Base-by-base conservation (phyloP, 768 basidiomycete genomes). In the Russula foetens region DNA sequence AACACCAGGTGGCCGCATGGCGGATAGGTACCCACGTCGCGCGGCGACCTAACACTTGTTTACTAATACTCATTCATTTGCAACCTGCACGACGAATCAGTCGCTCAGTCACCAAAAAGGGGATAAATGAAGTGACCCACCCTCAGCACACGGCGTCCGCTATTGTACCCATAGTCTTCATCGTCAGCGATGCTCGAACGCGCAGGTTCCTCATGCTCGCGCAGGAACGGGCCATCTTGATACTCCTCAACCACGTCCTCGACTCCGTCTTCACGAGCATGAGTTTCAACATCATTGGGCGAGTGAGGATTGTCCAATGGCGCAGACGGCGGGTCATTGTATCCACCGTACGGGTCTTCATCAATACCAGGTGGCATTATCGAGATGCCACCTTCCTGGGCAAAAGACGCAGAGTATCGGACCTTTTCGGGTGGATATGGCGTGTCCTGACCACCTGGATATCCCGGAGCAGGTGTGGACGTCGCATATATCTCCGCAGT, bases 101-200 rank as follows among this genome's bases (percentile, higher is more conserved):
- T 35, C 26, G 12, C 41, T 43, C 28, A 52, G 50, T 33, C 28
- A 21, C 44, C 4, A 23, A 17, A 23, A 17, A 46, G 12, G 7
- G 38, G 19, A 35, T n/a, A 23, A 21, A 29, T 11, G 14, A 39
- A 26, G 24, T 35, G 38, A 61, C 67, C 35, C 45, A 73, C 72
- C 67, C 71, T 70, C 57, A 74, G 55, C 50, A 74, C 72, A 41
- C 73, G 63, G 31, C 66, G 53, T 17, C 68, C 68, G 4, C 68
- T 67, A 17, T 63, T 70, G 29, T 69, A 69, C 35, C 66, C 68
- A 58, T 74, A 72, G 41, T 74, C 73, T 47, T 73, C 72, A 12
- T 73, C 71, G 28, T 74, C 73, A 19, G 69, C 60, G 29, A 72
- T 41, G 58, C 71, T 72, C 63, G 53, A 49, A 19, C 68, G 63